phyloP scores from a whole-genome alignment of 1,284 basidiomycete species.

The Pseudozyma thailandica region DNA sequence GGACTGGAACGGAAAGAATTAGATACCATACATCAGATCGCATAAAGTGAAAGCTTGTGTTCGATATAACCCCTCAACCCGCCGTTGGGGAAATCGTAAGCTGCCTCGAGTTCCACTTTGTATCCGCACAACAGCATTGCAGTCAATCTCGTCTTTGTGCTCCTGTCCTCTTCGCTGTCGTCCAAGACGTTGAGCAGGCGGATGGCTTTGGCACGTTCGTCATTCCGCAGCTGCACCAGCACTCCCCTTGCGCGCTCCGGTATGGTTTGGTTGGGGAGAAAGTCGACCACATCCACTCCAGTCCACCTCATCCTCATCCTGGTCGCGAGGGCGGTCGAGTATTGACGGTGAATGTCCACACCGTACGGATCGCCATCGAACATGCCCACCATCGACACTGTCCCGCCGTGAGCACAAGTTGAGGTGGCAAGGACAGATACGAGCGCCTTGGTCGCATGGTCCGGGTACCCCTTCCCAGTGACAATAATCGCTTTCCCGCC shows the following conservation, averaged over 20 bases:
- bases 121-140: constrained; percentile 43
- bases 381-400: constrained; percentile 9
- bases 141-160: constrained; percentile 12
- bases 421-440: constrained; percentile 5
- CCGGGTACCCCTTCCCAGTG: constrained; percentile 60
- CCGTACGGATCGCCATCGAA: constrained; percentile 55
- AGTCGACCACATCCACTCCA: constrained; percentile 26
- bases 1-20: not conserved
- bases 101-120: constrained; percentile 56
- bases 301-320: constrained; percentile 16
- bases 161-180: not conserved
- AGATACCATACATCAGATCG: not conserved
- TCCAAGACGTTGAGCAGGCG: constrained; percentile 15
- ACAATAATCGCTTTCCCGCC: constrained; percentile 5
- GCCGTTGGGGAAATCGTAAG: constrained; percentile 14
- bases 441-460: constrained; percentile 41
- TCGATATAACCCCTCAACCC: constrained; percentile 22
- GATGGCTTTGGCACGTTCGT: constrained; percentile 42
- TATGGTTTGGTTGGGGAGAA: not conserved
- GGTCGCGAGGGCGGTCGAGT: not conserved
- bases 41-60: constrained; percentile 10
- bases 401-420: not conserved
- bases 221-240: constrained; percentile 14
- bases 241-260: not conserved
- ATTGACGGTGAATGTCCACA: constrained; percentile 48